Base-by-base conservation (phyloP, 2,329 filamentous ascomycete genomes). In the Ophiocordyceps camponoti-rufipedis region DNA sequence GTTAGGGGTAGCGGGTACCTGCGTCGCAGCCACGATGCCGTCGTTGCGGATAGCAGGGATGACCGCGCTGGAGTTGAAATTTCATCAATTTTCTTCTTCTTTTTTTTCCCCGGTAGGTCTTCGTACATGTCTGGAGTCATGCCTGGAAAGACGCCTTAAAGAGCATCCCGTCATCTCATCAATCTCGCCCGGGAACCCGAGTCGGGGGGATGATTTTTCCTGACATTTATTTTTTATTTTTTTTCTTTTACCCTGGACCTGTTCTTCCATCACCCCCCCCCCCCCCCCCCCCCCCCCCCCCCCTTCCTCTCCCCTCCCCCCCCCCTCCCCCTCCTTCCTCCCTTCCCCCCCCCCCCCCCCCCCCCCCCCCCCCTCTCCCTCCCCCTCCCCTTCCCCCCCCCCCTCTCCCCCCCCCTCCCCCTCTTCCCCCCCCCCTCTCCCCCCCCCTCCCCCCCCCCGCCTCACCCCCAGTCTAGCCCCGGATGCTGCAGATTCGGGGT, bases 111-210 rank as follows among this genome's bases (percentile, higher is more conserved):
- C 13, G 10, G 13, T 33, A 33, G 4, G 4, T 33, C n/a, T n/a
- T n/a, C n/a, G n/a, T n/a, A n/a, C n/a, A n/a, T 33, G 31, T 33
- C 13, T 7, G 31, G 31, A 33, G 31, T 33, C 31, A 33, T 33
- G 31, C 31, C 31, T 43, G 23, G 23, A 23, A 23, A 5, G 23
- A 23, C 23, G 23, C 42, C 44, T 18, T 31, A 19, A 44, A 45
- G 16, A 47, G 43, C 45, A 42, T 45, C 45, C 46, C 44, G 45
- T 49, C 45, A 51, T 49, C 51, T 53, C 51, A 48, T 3, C 5
- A 23, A 56, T 57, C 53, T 58, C 50, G 51, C 52, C 48, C 23
- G 46, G 46, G 43, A 48, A 46, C 40, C 42, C 47, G 45, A 48
- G 48, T 45, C 48, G 29, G 42, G 16, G 31, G 31, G 31, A 14